Conservation (phyloP, 78 protist species). For the Anaeramoeba ignava region DNA sequence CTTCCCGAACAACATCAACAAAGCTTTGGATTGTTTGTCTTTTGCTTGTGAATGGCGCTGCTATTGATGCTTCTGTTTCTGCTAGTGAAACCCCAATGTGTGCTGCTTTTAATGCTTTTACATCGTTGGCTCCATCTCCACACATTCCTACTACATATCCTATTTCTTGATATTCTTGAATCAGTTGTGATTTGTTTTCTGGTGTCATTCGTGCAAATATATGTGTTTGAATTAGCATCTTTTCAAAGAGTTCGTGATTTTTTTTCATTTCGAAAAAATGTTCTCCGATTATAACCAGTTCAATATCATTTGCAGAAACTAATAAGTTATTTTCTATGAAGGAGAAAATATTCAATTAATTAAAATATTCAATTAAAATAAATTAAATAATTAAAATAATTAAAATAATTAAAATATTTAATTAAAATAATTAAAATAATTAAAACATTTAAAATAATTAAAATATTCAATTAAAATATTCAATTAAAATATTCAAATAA, state of each 20-base stretch:
- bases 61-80: slow-evolving; percentile 61
- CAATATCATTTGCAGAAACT: too few relatives aligned
- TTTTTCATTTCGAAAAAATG: too few relatives aligned
- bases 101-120: slow-evolving; percentile 61
- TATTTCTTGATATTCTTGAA: slow-evolving; percentile 8
- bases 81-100: slow-evolving; percentile 47
- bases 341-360: too few relatives aligned
- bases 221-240: not conserved
- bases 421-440: too few relatives aligned
- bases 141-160: slow-evolving; percentile 9
- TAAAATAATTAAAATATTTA: too few relatives aligned
- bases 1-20: slow-evolving; percentile 41
- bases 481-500: too few relatives aligned
- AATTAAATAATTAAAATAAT: too few relatives aligned
- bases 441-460: too few relatives aligned
- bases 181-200: slow-evolving; percentile 33
- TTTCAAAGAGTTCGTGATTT: not conserved
- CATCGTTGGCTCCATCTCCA: slow-evolving; percentile 81
- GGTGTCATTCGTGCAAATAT: slow-evolving; percentile 62
- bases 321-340: too few relatives aligned
- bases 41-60: slow-evolving; percentile 64
- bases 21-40: slow-evolving; percentile 24
- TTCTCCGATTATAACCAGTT: too few relatives aligned
- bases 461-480: too few relatives aligned
- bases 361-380: too few relatives aligned